Evolutionary conservation across 257 asterid genomes (phyloP), one percentile per base, ranked within the genome.

Genomic region (Capsicum baccatum): DNA sequence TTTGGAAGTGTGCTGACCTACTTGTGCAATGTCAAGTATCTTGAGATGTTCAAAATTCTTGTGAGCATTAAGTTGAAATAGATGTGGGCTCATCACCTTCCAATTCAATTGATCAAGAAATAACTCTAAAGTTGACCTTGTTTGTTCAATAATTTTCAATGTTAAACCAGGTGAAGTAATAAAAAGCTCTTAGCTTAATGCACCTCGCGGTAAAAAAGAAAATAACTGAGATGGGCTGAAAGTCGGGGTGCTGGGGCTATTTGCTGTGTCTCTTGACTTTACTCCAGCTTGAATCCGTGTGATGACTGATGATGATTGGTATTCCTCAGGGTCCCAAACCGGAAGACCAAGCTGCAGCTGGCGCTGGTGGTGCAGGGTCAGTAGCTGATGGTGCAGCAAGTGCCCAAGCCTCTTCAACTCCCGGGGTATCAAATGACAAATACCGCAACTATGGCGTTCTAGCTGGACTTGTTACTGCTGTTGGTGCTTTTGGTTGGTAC

Each of bases 401-500:
- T 85, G 90, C 37, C 9, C 83, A 84, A 35, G 79, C 90, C 66
- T 86, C 95, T 60, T 92, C 97, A 8, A 78, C 93, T 62, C 81
- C 98, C 17, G 90, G 91, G 84, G 91, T 82, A 33, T 95, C 97
- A 3, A 89, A 93, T 35, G 98, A 92, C 87, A 89, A 85, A 16
- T 56, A 88, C 87, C 90, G 92, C 82, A 93, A 94, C 93, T 94
- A 94, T 83, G 99, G 93, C 4, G 97, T 93, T 83, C 83, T 90
- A 10, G 97, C 94, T 86, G 98, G 97, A 55, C 33, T 87, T 58
- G 90, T 89, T 58, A 91, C 98, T 42, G 79, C 87, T 67, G 86
- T 90, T 74, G 95, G 96, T 82, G 97, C 92, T n/a, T 13, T 84
- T 67, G 98, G 97, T 35, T 96, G 99, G 99, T 96, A 91, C 85